Percentiles rank a stretch among this genome's conserved stretches.
phyloP scores from a whole-genome alignment of 1,284 basidiomycete genomes.

The Cutaneotrichosporon curvatum region DNA sequence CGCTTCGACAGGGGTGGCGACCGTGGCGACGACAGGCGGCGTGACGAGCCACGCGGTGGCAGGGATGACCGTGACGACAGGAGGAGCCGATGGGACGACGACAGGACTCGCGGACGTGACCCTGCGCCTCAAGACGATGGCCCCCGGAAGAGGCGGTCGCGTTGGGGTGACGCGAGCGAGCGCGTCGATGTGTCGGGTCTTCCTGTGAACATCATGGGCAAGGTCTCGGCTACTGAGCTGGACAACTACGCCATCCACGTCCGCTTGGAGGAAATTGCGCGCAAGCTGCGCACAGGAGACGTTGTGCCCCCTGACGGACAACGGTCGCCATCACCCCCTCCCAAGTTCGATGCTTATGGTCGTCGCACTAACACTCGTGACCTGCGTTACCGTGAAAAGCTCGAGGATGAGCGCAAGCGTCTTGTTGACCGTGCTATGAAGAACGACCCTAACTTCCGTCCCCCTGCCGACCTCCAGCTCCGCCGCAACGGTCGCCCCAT shows the following conservation, averaged over 20 bases:
- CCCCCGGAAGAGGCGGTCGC: conserved; percentile 83
- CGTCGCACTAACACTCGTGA: conserved; percentile 97
- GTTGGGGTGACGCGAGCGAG: conserved; percentile 86
- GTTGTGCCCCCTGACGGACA: conserved; percentile 93
- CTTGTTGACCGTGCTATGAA: conserved; percentile 95
- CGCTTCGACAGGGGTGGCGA: conserved; percentile 20
- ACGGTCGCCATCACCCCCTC: conserved; percentile 90
- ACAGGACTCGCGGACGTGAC: conserved; percentile 22
- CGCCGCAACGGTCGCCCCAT: conserved; percentile 82
- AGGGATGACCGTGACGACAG: conserved; percentile 19
- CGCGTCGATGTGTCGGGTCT: conserved; percentile 73
- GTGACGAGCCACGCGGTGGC: conserved; percentile 12
- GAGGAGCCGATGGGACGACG: conserved; percentile 23
- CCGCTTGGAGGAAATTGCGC: conserved; percentile 92
- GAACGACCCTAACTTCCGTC: conserved; percentile 93
- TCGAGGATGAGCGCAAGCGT: conserved; percentile 90
- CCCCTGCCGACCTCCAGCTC: conserved; percentile 77
- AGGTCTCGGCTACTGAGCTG: conserved; percentile 83
- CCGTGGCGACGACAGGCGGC: conserved; percentile 16
- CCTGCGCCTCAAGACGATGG: conserved; percentile 51
- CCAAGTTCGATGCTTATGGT: conserved; percentile 94
- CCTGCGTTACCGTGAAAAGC: conserved; percentile 92
- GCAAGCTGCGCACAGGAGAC: conserved; percentile 86
- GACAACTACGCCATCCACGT: conserved; percentile 94
- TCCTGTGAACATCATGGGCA: conserved; percentile 85